phyloP scores from a whole-genome alignment of 208 protist genomes.

The Leishmania guyanensis region DNA sequence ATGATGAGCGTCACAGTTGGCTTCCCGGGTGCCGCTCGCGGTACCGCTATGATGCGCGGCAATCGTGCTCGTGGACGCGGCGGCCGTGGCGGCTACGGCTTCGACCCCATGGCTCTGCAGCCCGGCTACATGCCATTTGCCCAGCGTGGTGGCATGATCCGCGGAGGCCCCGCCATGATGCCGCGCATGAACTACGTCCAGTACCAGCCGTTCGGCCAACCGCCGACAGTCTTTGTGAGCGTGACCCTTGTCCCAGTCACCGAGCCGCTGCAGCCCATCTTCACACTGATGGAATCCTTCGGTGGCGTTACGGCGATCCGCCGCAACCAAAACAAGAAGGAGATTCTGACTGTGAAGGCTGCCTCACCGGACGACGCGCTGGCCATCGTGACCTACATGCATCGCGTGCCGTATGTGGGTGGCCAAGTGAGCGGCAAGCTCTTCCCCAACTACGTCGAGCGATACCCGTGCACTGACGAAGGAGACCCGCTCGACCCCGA shows the following conservation, averaged over 20 bases:
- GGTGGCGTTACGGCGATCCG: slow-evolving; percentile 86
- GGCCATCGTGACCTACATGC: slow-evolving; percentile 66
- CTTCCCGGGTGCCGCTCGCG: slow-evolving; percentile 19
- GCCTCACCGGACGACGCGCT: slow-evolving; percentile 79
- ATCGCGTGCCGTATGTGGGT: slow-evolving; percentile 77
- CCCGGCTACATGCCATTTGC: slow-evolving; percentile 16
- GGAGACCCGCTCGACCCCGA: slow-evolving; percentile 73
- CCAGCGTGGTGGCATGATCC: slow-evolving; percentile 28
- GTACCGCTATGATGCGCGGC: slow-evolving; percentile 27
- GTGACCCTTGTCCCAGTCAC: slow-evolving; percentile 74
- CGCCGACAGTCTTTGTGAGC: slow-evolving; percentile 76
- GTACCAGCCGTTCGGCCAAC: slow-evolving; percentile 33
- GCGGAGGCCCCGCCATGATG: slow-evolving; percentile 41
- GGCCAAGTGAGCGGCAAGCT: slow-evolving; percentile 84
- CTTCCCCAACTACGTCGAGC: slow-evolving; percentile 87
- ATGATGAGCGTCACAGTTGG: slow-evolving; percentile 32
- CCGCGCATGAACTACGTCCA: slow-evolving; percentile 34
- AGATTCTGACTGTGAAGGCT: slow-evolving; percentile 90
- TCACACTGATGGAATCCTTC: slow-evolving; percentile 84
- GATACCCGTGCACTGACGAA: slow-evolving; percentile 85
- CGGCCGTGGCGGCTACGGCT: slow-evolving; percentile 37
- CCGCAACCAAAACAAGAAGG: slow-evolving; percentile 88
- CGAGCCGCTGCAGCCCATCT: slow-evolving; percentile 85
- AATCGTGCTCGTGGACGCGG: slow-evolving; percentile 35
- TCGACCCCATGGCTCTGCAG: slow-evolving; percentile 41